These are phyloP conservation scores for Pelagophyceae sp. DNA, from an alignment of 352 stramenopile species.

Conservation along the genomic window DNA sequence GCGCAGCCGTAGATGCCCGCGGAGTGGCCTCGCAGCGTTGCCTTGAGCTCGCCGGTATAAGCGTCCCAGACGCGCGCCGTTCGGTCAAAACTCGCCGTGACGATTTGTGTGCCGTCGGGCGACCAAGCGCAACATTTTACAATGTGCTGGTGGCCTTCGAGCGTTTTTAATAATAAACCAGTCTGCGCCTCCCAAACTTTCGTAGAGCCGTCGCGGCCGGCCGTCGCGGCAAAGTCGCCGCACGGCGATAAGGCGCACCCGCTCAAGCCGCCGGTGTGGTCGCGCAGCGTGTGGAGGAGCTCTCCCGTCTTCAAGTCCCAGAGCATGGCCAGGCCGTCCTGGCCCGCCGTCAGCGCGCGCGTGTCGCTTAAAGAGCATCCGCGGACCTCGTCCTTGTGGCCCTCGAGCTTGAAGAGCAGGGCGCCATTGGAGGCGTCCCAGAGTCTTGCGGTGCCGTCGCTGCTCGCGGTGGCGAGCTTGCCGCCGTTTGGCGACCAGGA, in stretches of 20 bases:
- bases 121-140: background rate
- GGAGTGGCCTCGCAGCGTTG: background rate
- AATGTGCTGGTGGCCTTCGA: background rate
- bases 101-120: background rate
- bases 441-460: background rate
- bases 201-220: background rate
- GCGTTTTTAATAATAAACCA: background rate
- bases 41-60: background rate
- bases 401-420: slow-evolving; percentile 61
- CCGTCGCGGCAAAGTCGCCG: background rate
- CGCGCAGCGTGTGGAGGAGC: slow-evolving; percentile 48
- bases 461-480: background rate
- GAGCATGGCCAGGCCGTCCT: background rate
- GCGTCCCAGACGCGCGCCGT: background rate
- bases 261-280: background rate
- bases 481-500: background rate
- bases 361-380: slow-evolving; percentile 78
- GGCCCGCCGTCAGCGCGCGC: background rate
- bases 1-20: background rate
- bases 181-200: background rate
- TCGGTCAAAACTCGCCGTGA: background rate
- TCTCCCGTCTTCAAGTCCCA: slow-evolving; percentile 67
- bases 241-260: background rate
- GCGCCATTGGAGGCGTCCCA: background rate
- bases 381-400: slow-evolving; percentile 87